Base-by-base conservation (phyloP, 2,329 filamentous ascomycete genomes). In the Penicillium capsulatum region DNA sequence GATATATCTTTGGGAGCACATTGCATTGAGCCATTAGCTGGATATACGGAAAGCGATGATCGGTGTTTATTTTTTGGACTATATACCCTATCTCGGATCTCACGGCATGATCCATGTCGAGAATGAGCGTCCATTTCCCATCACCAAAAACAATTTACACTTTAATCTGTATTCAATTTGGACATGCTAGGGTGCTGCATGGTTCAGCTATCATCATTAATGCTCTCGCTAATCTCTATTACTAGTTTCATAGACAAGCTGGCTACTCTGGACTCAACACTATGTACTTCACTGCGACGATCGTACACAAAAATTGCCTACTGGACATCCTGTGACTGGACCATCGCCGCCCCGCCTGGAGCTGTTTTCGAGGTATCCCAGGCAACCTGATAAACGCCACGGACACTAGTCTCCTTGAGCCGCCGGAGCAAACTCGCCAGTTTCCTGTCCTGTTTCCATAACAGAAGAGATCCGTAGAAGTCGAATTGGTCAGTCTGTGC, bases 251-350 rank as follows among this genome's bases (percentile, higher is more conserved):
- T n/a, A n/a, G n/a, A n/a, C n/a, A n/a, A n/a, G n/a, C n/a, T n/a
- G n/a, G n/a, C n/a, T n/a, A n/a, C n/a, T n/a, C n/a, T n/a, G n/a
- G n/a, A n/a, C n/a, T n/a, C n/a, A n/a, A n/a, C n/a, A n/a, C n/a
- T n/a, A n/a, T n/a, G n/a, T n/a, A n/a, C n/a, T n/a, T n/a, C n/a
- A n/a, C n/a, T n/a, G n/a, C n/a, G n/a, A n/a, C n/a, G n/a, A n/a
- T n/a, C n/a, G n/a, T n/a, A n/a, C n/a, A n/a, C n/a, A n/a, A 42
- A 63, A 48, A 36, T 60, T 7, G 11, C 7, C 22, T 24, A 24
- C 7, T 24, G 7, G 11, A 24, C 22, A 24, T 7, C 22, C 11
- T 7, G 22, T 7, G 22, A 24, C 22, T 24, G 7, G 22, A 7
- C 22, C 22, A 24, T 7, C 22, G 11, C 22, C 14, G 14, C 27